Percentiles rank a stretch among this genome's conserved stretches.
These are phyloP conservation scores for Zychaea mexicana DNA, from an alignment of 371 early-diverging fungal genomes.

Conservation along the genomic window DNA sequence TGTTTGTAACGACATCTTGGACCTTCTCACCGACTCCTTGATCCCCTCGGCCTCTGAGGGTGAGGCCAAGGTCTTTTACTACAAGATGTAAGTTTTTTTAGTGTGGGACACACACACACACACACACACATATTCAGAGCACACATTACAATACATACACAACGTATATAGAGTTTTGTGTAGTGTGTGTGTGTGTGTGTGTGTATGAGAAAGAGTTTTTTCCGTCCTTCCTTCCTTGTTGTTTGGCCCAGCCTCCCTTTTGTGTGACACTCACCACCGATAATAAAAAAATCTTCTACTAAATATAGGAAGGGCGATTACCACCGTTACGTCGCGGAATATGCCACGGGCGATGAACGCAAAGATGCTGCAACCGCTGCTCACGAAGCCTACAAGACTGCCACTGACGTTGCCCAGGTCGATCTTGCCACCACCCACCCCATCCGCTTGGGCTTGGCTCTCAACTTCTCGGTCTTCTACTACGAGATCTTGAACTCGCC, in stretches of 20 bases:
- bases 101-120: not conserved
- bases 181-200: not conserved
- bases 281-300: constrained; percentile 9
- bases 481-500: constrained; percentile 99
- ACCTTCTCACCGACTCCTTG: constrained; percentile 88
- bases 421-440: constrained; percentile 99
- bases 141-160: not conserved
- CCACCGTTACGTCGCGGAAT: constrained; percentile 99
- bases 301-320: constrained; percentile 93
- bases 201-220: too few relatives aligned
- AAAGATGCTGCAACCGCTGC: constrained; percentile 88
- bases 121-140: not conserved
- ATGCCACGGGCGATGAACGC: constrained; percentile 86
- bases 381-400: constrained; percentile 95
- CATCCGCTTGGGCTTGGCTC: constrained; percentile 98
- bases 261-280: constrained; percentile 1
- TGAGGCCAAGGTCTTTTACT: constrained; percentile 98
- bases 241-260: not conserved
- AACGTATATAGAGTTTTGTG: not conserved
- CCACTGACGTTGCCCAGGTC: constrained; percentile 93
- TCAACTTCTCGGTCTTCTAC: constrained; percentile 99
- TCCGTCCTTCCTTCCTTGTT: too few relatives aligned
- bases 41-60: constrained; percentile 85
- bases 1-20: constrained; percentile 95
- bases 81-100: constrained; percentile 87